Base-by-base conservation (phyloP, 257 asterid genomes). In the Plantago elongata region DNA sequence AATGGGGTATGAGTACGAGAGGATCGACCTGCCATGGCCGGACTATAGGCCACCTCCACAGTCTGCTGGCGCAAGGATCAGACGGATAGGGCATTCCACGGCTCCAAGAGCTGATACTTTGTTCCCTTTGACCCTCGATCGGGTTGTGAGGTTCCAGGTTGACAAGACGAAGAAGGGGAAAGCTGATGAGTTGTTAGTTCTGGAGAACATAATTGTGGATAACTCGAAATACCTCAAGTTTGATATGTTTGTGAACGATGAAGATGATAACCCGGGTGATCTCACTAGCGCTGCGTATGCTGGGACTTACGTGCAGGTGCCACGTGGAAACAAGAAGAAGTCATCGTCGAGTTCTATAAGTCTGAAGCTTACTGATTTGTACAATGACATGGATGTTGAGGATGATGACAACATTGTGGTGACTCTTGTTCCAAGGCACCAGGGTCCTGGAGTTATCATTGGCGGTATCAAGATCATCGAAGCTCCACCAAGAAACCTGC, bases 171-270 rank as follows among this genome's bases (percentile, higher is more conserved):
- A 68, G 56, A 76, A 68, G 72, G 77, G 77, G 3, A 51, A 38
- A 3, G 77, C 74, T 0, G 69, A 72, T 10, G 81, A 76, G 63
- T 4, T 64, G 34, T 66, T 76, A 9, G 61, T 64, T 60, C 18
- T 76, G 3, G 70, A 76, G 16, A 13, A 61, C 9, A 67, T 75
- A 6, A 45, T 45, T 0, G 74, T 71, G 14, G 80, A 75, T 34
- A 72, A 69, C 0, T 37, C 55, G n/a, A 69, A 57, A 45, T 65
- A 61, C 9, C 16, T 74, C 0, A 74, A 69, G 61, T 74, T 74
- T 22, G 79, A 74, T 11, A 68, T 69, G 37, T 74, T 74, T 12
- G 57, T 69, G 0, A 74, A 74, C 46, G 75, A 74, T 9, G 79
- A 74, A 27, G 75, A 69, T n/a, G 79, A 70, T 22, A 60, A 57